Evolutionary conservation across 2,329 filamentous ascomycete species (phyloP).

Genomic region (Aciculosporium take): DNA sequence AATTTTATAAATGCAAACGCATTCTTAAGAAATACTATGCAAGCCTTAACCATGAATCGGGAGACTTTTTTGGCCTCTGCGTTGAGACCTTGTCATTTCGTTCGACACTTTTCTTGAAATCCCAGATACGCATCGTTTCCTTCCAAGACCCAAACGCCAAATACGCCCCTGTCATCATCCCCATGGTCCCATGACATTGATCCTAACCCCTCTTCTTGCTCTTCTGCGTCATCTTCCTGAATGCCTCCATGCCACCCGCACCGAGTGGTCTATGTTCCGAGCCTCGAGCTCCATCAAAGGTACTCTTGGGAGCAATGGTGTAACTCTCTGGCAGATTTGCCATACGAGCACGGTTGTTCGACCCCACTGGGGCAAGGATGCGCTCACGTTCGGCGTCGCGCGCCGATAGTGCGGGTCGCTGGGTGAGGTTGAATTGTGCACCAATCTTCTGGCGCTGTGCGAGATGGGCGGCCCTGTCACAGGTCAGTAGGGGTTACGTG

Average conservation of each 20-base stretch:
- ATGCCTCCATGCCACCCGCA: slow-evolving; percentile 48
- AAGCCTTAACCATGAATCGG: too few species aligned
- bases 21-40: too few species aligned
- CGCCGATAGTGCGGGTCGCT: slow-evolving; percentile 30
- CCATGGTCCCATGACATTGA: not conserved
- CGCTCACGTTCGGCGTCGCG: slow-evolving; percentile 42
- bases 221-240: slow-evolving; percentile 51
- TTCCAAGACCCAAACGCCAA: not conserved
- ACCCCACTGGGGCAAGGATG: slow-evolving; percentile 40
- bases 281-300: slow-evolving; percentile 38
- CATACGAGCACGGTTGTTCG: slow-evolving; percentile 42
- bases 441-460: slow-evolving; percentile 34
- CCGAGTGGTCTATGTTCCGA: slow-evolving; percentile 46
- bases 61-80: not conserved
- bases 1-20: too few species aligned
- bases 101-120: not conserved
- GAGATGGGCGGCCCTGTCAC: slow-evolving; percentile 35
- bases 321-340: slow-evolving; percentile 41
- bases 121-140: not conserved
- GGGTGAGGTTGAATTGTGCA: slow-evolving; percentile 35
- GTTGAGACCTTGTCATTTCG: not conserved
- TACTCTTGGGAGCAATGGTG: slow-evolving; percentile 47
- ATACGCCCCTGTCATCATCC: not conserved
- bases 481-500: slow-evolving; percentile 3
- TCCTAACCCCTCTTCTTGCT: slow-evolving; percentile 35